These are phyloP conservation scores for Haplosporangium sp. DNA, from an alignment of 371 early-diverging fungal genomes.

Conservation along the genomic window DNA sequence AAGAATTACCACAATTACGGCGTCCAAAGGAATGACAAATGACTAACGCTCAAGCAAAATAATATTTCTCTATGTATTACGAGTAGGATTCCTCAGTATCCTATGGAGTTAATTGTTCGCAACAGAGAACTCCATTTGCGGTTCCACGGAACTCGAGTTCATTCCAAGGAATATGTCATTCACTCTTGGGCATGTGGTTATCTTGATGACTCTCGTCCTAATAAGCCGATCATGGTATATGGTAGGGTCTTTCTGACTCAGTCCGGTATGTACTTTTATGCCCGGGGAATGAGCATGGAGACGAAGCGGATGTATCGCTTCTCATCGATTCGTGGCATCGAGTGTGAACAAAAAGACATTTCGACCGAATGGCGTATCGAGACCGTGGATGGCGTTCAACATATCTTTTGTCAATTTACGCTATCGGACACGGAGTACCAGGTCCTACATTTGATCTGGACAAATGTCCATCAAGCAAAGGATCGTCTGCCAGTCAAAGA, in stretches of 20 bases:
- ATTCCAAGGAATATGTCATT: conserved; percentile 51
- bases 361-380: conserved; percentile 54
- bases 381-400: conserved; percentile 42
- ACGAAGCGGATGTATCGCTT: conserved; percentile 54
- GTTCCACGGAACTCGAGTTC: conserved; percentile 52
- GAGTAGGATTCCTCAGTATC: conserved; percentile 44
- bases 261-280: conserved; percentile 55
- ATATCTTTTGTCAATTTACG: conserved; percentile 50
- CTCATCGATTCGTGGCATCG: conserved; percentile 49
- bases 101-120: conserved; percentile 49
- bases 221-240: conserved; percentile 39
- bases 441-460: conserved; percentile 52
- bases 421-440: conserved; percentile 49
- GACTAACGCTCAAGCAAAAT: too few relatives aligned
- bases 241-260: conserved; percentile 48
- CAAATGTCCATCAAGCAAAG: conserved; percentile 38
- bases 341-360: conserved; percentile 53
- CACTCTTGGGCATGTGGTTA: conserved; percentile 55
- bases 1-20: too few relatives aligned
- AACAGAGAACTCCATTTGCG: conserved; percentile 47
- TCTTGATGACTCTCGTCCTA: conserved; percentile 36
- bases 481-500: conserved; percentile 45
- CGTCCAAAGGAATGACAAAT: too few relatives aligned
- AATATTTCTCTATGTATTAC: background rate
- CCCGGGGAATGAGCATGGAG: conserved; percentile 48